These are phyloP conservation scores for Russula vinacea DNA, from an alignment of 768 basidiomycete species.

Conservation along the genomic window DNA sequence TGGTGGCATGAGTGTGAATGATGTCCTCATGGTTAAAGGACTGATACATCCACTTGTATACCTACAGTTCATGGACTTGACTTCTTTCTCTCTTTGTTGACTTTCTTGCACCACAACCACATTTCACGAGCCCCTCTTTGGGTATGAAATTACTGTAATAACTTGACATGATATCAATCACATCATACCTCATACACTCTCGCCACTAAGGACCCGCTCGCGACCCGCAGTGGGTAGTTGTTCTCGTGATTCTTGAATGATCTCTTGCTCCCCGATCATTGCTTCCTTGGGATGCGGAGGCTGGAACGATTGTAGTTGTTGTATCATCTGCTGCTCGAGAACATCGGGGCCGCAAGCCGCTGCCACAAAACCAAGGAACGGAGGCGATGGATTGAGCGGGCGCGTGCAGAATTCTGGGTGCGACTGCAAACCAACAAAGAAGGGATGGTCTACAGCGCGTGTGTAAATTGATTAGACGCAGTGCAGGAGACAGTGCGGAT, in stretches of 20 bases:
- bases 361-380: conserved; percentile 93
- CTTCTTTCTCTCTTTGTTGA: no score
- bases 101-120: no score
- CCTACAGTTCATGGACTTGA: no score
- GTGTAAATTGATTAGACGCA: background rate
- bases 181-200: background rate
- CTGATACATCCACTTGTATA: no score
- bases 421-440: conserved; percentile 90
- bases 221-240: conserved; percentile 18
- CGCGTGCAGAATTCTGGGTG: conserved; percentile 99
- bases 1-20: no score
- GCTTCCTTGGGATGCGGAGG: conserved; percentile 77
- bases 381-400: conserved; percentile 94
- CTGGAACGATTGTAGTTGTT: conserved; percentile 58
- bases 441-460: conserved; percentile 77
- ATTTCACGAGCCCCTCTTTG: background rate
- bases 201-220: conserved; percentile 26
- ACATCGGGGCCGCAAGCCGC: conserved; percentile 57
- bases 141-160: background rate
- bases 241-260: conserved; percentile 41
- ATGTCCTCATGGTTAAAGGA: no score
- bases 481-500: background rate
- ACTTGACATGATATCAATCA: no score
- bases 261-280: conserved; percentile 66
- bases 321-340: conserved; percentile 67